Evolutionary conservation across 1,284 basidiomycete species (phyloP), one percentile per base, ranked within the genome.

Genomic region (Fereydounia khargensis): DNA sequence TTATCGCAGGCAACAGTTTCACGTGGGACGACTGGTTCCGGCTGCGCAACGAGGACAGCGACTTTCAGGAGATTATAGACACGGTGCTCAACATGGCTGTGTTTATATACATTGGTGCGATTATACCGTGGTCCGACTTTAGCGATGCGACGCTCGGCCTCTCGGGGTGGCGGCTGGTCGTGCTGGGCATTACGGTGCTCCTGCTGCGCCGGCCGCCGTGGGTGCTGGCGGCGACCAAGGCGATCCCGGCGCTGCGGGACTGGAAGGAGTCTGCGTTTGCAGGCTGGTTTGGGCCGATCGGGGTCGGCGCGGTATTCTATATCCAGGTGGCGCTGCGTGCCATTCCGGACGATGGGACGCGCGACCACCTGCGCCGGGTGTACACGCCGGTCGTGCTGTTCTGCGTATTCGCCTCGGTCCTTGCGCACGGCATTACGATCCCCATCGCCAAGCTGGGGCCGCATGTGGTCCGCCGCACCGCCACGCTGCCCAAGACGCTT

Each of bases 31-130:
- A 78, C 49, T 76, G 70, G 54, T 81, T 79, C 70, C 71, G 81
- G 2, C 65, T 79, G 21, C 71, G 80, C 39, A 80, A 78, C 4
- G 80, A 81, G 50, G 80, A 81, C 33, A 77, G 79, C 39, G 76
- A 78, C 4, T 80, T 82, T 54, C 81, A 82, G 56, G 81, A 82
- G 40, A 80, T 82, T 28, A 79, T 82, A 50, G 81, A 82, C 54
- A 75, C 77, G 30, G 70, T 82, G 1, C 73, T 82, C 36, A 81
- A 80, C 68, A 74, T 76, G 24, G 78, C 64, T 14, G 68, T 72
- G 6, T 79, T 78, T 42, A 77, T 78, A 48, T 79, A 78, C 56
- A 75, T 78, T 24, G 78, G 69, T 50, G 76, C 72, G 32, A 77
- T 79, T 36, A 72, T 77, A 10, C 70, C 68, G 7, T 74, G 75